phyloP scores from a whole-genome alignment of 805 yeast species.

The Clavispora santaluciae region DNA sequence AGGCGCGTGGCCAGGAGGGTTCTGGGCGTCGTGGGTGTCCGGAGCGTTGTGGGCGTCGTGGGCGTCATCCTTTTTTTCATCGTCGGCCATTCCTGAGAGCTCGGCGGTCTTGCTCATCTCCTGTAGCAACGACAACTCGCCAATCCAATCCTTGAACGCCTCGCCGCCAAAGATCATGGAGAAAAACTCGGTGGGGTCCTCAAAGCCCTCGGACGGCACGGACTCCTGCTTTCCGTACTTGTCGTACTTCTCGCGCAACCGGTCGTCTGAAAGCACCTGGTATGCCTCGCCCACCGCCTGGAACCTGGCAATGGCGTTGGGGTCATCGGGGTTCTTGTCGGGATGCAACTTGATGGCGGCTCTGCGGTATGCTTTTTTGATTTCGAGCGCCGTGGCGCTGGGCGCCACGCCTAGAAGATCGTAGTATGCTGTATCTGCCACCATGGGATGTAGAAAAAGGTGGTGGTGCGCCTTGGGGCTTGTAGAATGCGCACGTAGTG shows the following conservation, averaged over 20 bases:
- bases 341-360: slow-evolving; percentile 81
- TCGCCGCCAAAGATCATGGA: slow-evolving; percentile 83
- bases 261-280: slow-evolving; percentile 67
- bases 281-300: slow-evolving; percentile 64
- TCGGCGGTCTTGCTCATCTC: slow-evolving; percentile 41
- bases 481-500: no score
- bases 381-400: slow-evolving; percentile 38
- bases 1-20: no score
- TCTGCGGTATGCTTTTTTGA: slow-evolving; percentile 55
- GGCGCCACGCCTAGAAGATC: slow-evolving; percentile 32
- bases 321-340: slow-evolving; percentile 44
- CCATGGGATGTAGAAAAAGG: slow-evolving; percentile 23
- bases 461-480: no score
- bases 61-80: slow-evolving; percentile 31
- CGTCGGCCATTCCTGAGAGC: slow-evolving; percentile 33
- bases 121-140: slow-evolving; percentile 43
- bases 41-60: slow-evolving; percentile 22
- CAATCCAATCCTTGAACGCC: slow-evolving; percentile 62
- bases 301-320: slow-evolving; percentile 39
- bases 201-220: slow-evolving; percentile 66
- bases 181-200: slow-evolving; percentile 61
- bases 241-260: slow-evolving; percentile 63
- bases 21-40: background rate
- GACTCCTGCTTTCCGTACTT: slow-evolving; percentile 72
- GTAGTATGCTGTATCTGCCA: slow-evolving; percentile 42